Base-by-base conservation (phyloP, 192 early-diverging fungal genomes). In the Entomortierella beljakovae region DNA sequence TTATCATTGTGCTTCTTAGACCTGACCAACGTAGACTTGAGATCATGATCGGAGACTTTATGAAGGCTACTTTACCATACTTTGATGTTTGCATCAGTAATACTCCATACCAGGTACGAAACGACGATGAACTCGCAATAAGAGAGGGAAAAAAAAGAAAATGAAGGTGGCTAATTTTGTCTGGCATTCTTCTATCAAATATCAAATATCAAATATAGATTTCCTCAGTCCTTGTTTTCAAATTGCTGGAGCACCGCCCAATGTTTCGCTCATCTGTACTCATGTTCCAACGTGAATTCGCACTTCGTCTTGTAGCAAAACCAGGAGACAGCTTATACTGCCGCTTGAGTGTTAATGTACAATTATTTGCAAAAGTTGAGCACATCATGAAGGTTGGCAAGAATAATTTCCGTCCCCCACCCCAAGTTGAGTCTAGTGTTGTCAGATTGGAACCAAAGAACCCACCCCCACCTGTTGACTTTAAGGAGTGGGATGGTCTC, bases 231-330 rank as follows among this genome's bases (percentile, higher is more conserved):
- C 86, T 99, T 49, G 91, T 94, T 6, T 97, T 99, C 85, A 99
- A 99, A 84, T 87, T 99, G 42, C 86, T 99, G 18, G 92, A 90
- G 63, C 97, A 98, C 75, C 92, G 96, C n/a, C 97, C 97, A 10
- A 72, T 95, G 23, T 96, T 96, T 85, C 86, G 92, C 49, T 93
- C 92, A 55, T 96, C 96, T 6, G 90, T 99, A 48, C 95, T 99
- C 71, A 99, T 98, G 97, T 99, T 99, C 82, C 98, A 99, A 80
- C 92, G 94, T 71, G 98, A 99, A 86, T 99, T 99, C 77, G 97
- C 98, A 13, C 81, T 99, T 61, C 93, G 96, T 26, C 81, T 99
- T 20, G 88, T 97, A 26, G 98, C 98, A 1, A 96, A 95, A 64
- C 97, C 98, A 7, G 96, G 96, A 18, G 96, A 97, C 71, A 85